phyloP scores from a whole-genome alignment of 768 basidiomycete species.

The Pleurotus cornucopiae region DNA sequence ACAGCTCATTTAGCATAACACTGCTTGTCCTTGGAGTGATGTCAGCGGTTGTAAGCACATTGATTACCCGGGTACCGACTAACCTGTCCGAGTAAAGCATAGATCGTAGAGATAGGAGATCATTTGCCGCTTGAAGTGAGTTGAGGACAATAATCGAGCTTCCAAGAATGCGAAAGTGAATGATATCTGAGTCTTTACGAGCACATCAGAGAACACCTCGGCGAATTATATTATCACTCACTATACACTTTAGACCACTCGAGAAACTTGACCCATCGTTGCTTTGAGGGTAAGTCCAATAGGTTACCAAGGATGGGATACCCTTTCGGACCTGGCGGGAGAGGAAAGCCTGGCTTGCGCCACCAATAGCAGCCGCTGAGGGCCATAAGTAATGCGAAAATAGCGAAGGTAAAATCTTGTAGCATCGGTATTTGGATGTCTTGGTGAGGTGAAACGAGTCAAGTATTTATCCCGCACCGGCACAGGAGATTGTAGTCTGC shows the following conservation, averaged over 20 bases:
- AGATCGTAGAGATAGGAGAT: conserved; percentile 38
- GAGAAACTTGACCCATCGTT: conserved; percentile 49
- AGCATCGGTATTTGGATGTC: too few species aligned
- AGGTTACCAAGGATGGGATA: conserved; percentile 53
- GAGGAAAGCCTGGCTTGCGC: conserved; percentile 11
- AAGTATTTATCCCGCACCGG: too few species aligned
- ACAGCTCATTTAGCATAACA: background rate
- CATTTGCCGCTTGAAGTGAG: conserved; percentile 26
- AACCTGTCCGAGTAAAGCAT: conserved; percentile 36
- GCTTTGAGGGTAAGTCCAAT: conserved; percentile 44
- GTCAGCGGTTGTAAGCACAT: background rate
- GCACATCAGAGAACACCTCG: too few species aligned
- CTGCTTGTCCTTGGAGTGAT: background rate
- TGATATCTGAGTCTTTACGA: conserved; percentile 22
- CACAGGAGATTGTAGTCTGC: too few species aligned
- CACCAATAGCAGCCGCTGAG: too few species aligned
- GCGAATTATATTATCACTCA: background rate
- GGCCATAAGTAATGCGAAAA: too few species aligned
- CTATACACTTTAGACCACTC: conserved; percentile 26
- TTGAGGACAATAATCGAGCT: conserved; percentile 31
- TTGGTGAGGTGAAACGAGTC: too few species aligned
- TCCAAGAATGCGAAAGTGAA: conserved; percentile 25
- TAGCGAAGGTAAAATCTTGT: too few species aligned
- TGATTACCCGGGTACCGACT: background rate
- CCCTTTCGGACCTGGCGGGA: conserved; percentile 51